Evolutionary conservation across 192 early-diverging fungal species (phyloP).

Genomic region (Funneliformis geosporum): DNA sequence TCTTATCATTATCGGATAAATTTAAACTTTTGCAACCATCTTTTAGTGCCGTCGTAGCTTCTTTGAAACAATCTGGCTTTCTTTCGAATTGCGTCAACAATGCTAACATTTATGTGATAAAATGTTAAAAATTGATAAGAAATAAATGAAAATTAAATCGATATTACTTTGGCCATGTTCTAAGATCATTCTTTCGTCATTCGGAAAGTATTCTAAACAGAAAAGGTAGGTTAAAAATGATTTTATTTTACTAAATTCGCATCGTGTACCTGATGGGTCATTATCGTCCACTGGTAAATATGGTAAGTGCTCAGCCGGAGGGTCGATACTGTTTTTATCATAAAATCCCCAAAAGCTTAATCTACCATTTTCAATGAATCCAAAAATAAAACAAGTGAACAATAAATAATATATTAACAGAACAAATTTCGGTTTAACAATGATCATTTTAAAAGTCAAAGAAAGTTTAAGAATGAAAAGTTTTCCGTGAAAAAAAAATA

Average conservation of each 20-base stretch:
- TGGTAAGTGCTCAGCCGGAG: neutral
- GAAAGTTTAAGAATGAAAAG: too few species aligned
- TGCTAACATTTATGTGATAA: neutral
- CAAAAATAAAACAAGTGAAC: neutral
- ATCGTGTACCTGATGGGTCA: neutral
- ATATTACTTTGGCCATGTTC: constrained; percentile 21
- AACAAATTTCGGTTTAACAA: neutral
- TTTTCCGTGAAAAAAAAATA: too few species aligned
- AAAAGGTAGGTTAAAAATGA: neutral
- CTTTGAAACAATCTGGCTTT: constrained; percentile 40
- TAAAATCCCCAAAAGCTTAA: neutral
- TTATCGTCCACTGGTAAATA: neutral
- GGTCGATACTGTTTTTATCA: neutral
- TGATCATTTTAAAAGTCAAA: neutral
- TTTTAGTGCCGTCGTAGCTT: constrained; percentile 33
- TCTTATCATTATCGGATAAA: constrained; percentile 41
- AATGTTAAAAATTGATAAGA: neutral
- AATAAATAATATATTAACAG: neutral
- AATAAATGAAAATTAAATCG: neutral
- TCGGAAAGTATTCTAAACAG: neutral
- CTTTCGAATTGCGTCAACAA: constrained; percentile 34
- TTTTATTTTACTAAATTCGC: neutral
- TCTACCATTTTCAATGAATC: neutral
- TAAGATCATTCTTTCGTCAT: constrained; percentile 27
- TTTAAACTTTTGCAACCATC: constrained; percentile 43